Evolutionary conservation across 1,139 yeast genomes (phyloP).

Genomic region (Diutina sp.): DNA sequence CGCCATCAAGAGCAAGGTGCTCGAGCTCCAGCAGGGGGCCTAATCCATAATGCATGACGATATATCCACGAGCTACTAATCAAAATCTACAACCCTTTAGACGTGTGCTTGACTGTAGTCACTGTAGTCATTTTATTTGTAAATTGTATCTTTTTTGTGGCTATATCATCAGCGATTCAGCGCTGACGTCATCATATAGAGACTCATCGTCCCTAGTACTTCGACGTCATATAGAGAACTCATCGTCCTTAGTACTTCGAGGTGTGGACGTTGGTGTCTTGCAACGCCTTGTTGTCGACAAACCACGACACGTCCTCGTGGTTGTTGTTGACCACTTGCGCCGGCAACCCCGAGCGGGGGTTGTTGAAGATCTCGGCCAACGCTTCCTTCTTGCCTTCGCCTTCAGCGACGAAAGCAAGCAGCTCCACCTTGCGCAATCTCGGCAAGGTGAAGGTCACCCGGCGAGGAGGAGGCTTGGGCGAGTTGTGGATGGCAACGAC

Average conservation of each 20-base stretch:
- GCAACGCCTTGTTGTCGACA: slow-evolving; percentile 54
- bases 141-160: too few species aligned
- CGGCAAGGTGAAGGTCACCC: slow-evolving; percentile 62
- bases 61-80: background rate
- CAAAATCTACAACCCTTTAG: background rate
- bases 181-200: too few species aligned
- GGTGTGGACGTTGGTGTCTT: background rate
- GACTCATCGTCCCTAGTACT: background rate
- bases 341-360: slow-evolving; percentile 41
- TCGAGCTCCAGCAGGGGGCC: background rate
- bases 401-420: slow-evolving; percentile 82
- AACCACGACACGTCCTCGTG: slow-evolving; percentile 60
- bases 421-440: slow-evolving; percentile 39
- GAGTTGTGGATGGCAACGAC: slow-evolving; percentile 42
- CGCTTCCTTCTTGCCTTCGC: slow-evolving; percentile 69
- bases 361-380: slow-evolving; percentile 60
- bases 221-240: background rate
- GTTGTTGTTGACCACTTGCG: slow-evolving; percentile 53
- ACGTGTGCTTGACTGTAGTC: too few species aligned
- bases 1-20: slow-evolving; percentile 5
- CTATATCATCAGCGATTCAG: too few species aligned
- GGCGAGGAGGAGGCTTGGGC: slow-evolving; percentile 70
- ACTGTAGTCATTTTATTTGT: too few species aligned
- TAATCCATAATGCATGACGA: background rate
- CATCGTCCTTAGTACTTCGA: background rate